These are phyloP conservation scores for Curvularia spicifera DNA, from an alignment of 2,329 filamentous ascomycete genomes.

Conservation along the genomic window DNA sequence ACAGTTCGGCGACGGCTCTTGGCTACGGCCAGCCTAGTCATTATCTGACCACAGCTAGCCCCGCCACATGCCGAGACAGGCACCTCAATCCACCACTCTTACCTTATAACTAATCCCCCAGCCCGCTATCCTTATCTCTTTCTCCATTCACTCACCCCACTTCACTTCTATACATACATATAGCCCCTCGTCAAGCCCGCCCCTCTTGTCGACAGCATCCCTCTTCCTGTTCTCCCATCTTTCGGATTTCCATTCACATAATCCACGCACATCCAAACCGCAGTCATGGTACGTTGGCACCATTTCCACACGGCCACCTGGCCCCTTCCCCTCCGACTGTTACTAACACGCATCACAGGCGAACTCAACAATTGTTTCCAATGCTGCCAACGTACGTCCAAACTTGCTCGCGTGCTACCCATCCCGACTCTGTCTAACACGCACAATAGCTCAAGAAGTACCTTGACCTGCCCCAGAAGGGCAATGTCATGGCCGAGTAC, in stretches of 20 bases:
- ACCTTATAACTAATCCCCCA: slow-evolving; percentile 41
- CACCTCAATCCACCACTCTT: slow-evolving; percentile 21
- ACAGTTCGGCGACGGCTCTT: slow-evolving; percentile 47
- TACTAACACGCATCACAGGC: slow-evolving; percentile 36
- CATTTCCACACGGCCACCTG: background rate
- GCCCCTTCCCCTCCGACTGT: background rate
- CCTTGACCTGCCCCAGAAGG: slow-evolving; percentile 87
- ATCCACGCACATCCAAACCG: slow-evolving; percentile 26
- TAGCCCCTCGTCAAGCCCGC: slow-evolving; percentile 24
- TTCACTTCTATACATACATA: slow-evolving; percentile 5
- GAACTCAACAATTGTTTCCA: slow-evolving; percentile 54
- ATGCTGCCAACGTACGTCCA: slow-evolving; percentile 56
- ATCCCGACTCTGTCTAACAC: slow-evolving; percentile 25
- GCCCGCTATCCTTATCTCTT: slow-evolving; percentile 32
- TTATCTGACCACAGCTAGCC: slow-evolving; percentile 31
- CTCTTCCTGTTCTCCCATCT: background rate
- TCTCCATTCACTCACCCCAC: slow-evolving; percentile 27
- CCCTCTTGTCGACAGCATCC: slow-evolving; percentile 12
- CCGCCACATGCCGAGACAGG: slow-evolving; percentile 45
- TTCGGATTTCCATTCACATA: background rate
- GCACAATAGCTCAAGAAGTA: slow-evolving; percentile 81
- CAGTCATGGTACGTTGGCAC: slow-evolving; percentile 41
- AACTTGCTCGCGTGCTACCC: slow-evolving; percentile 24
- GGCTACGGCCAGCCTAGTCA: slow-evolving; percentile 41
- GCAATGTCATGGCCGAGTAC: slow-evolving; percentile 90